Evolutionary conservation across 1,284 basidiomycete genomes (phyloP).

Genomic region (Ceratobasidium sp.): DNA sequence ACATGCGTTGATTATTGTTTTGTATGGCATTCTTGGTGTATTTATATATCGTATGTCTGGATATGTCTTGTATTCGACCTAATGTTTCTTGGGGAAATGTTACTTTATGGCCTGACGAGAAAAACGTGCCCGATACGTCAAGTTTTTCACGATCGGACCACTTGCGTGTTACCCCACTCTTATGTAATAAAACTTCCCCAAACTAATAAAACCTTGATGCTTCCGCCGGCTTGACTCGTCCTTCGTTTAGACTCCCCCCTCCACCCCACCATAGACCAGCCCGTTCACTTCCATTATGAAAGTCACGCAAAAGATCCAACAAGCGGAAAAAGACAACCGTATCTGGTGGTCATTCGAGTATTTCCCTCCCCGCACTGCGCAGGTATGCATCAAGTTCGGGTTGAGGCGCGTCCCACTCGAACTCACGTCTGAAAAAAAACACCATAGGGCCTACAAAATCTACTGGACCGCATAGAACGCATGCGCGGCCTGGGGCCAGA

Average conservation of each 20-base stretch:
- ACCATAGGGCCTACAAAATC: constrained; percentile 88
- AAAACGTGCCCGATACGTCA: neutral
- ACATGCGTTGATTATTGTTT: constrained; percentile 27
- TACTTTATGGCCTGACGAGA: constrained; percentile 4
- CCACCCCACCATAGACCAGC: neutral
- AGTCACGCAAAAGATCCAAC: constrained; percentile 89
- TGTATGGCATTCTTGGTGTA: constrained; percentile 24
- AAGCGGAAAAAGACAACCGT: constrained; percentile 82
- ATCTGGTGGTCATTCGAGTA: constrained; percentile 98
- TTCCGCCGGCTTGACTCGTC: constrained; percentile 17
- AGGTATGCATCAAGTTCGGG: constrained; percentile 64
- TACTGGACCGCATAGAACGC: constrained; percentile 96
- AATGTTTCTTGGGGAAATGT: constrained; percentile 22
- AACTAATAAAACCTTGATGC: constrained; percentile 14
- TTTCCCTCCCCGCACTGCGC: constrained; percentile 94
- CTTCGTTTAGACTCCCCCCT: constrained; percentile 18
- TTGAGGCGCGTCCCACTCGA: neutral
- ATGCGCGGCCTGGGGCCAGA: constrained; percentile 96
- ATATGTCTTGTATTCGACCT: constrained; percentile 26
- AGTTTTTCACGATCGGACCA: constrained; percentile 6
- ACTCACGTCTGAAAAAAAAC: constrained; percentile 43
- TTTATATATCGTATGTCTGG: constrained; percentile 23
- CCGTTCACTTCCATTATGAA: constrained; percentile 68
- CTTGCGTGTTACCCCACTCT: constrained; percentile 3
- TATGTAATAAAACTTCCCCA: constrained; percentile 15